phyloP scores from a whole-genome alignment of 805 yeast species.

The Candida dendrica region DNA sequence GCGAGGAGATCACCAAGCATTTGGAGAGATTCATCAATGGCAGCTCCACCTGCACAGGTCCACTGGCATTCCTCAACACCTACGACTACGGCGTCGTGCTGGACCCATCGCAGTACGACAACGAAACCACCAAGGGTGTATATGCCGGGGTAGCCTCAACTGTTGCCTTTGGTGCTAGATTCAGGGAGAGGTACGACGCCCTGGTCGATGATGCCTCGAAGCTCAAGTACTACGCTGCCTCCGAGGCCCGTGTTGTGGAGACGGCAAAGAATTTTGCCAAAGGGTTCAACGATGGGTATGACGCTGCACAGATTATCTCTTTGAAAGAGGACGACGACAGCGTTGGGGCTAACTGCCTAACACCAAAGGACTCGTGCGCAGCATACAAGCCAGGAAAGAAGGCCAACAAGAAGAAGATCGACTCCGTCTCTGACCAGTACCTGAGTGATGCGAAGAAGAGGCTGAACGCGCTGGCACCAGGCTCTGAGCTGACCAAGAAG shows the following conservation, averaged over 20 bases:
- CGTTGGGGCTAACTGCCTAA: conserved; percentile 43
- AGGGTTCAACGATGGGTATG: conserved; percentile 38
- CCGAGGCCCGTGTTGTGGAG: conserved; percentile 40
- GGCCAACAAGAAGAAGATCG: conserved; percentile 9
- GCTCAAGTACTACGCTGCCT: conserved; percentile 28
- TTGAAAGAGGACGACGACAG: conserved; percentile 28
- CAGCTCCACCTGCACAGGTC: conserved; percentile 35
- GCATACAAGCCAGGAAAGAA: conserved; percentile 22
- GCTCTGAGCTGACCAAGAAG: conserved; percentile 38
- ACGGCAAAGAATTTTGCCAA: conserved; percentile 39
- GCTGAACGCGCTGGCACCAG: conserved; percentile 47
- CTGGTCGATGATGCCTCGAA: conserved; percentile 13
- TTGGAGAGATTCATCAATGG: conserved; percentile 29
- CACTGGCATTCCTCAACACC: conserved; percentile 45
- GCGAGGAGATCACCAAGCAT: conserved; percentile 11
- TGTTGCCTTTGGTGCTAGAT: conserved; percentile 36
- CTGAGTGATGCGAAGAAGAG: conserved; percentile 42
- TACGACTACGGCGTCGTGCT: conserved; percentile 41
- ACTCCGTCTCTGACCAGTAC: background rate
- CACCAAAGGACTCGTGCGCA: conserved; percentile 38
- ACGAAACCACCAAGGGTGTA: conserved; percentile 29
- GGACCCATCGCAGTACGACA: conserved; percentile 30
- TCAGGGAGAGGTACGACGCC: conserved; percentile 34
- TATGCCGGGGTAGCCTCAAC: conserved; percentile 43
- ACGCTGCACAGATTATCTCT: conserved; percentile 24